A percentile compares a stretch with the other conserved stretches of the same genome.
Conservation (phyloP, 176 grass and related monocot species). For the Tillandsia fasciculata region DNA sequence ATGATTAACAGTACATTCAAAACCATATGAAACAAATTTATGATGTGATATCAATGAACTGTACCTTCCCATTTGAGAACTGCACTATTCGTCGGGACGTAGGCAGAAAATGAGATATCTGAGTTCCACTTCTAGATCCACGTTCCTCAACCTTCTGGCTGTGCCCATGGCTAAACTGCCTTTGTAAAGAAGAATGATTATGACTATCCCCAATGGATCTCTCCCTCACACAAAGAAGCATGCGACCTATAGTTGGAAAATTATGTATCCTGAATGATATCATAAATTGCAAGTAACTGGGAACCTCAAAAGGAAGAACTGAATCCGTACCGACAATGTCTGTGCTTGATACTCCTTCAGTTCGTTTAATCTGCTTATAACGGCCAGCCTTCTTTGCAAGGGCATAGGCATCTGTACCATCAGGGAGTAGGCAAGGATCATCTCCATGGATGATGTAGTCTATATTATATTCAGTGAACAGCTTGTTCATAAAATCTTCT, state of each 20-base stretch:
- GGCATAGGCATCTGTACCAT: conserved; percentile 89
- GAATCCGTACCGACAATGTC: conserved; percentile 74
- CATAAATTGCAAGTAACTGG: no score
- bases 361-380: conserved; percentile 97
- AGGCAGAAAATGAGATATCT: conserved; percentile 78
- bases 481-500: conserved; percentile 84
- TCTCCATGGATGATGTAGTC: conserved; percentile 99
- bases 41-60: not conserved
- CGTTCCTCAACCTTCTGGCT: conserved; percentile 48
- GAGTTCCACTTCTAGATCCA: conserved; percentile 49
- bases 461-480: conserved; percentile 84
- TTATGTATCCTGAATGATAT: not conserved
- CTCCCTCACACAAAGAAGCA: conserved; percentile 94
- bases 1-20: no score
- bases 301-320: not conserved
- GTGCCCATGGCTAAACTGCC: conserved; percentile 79
- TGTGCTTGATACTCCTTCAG: conserved; percentile 82
- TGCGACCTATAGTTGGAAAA: conserved; percentile 34
- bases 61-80: conserved; percentile 90
- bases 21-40: not conserved
- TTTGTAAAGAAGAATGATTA: conserved; percentile 71
- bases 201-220: conserved; percentile 48
- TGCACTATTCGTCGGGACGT: conserved; percentile 94
- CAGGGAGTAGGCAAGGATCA: conserved; percentile 84
- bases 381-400: conserved; percentile 84